Evolutionary conservation across 2,329 filamentous ascomycete genomes (phyloP).

Genomic region (Phoma sp.): DNA sequence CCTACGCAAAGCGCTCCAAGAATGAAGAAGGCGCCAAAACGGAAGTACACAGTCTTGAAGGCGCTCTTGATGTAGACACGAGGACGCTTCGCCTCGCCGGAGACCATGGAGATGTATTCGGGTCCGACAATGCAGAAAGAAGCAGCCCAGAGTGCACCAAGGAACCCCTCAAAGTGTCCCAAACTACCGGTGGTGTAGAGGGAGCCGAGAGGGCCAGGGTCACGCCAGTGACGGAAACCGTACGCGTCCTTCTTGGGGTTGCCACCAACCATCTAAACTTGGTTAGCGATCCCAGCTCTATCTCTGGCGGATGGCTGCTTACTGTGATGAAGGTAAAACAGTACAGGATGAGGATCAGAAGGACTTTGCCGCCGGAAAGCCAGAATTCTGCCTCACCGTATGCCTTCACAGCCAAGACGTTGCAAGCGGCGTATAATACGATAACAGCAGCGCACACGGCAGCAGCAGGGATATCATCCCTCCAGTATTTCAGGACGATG

Average conservation of each 20-base stretch:
- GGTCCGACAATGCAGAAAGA: constrained; percentile 57
- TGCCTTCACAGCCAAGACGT: constrained; percentile 53
- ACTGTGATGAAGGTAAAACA: constrained; percentile 54
- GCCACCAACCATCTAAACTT: constrained; percentile 48
- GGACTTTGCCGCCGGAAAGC: constrained; percentile 54
- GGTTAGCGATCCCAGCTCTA: background rate
- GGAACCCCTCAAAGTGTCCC: constrained; percentile 47
- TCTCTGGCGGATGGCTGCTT: background rate
- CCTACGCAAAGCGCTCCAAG: constrained; percentile 54
- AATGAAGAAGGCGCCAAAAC: constrained; percentile 57
- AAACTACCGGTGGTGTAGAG: constrained; percentile 32
- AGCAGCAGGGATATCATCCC: constrained; percentile 52
- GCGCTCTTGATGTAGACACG: constrained; percentile 55
- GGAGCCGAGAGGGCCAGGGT: constrained; percentile 44
- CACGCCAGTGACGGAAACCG: constrained; percentile 55
- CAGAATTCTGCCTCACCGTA: constrained; percentile 56
- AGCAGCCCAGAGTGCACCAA: constrained; percentile 50
- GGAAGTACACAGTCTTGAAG: constrained; percentile 57
- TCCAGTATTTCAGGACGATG: constrained; percentile 51
- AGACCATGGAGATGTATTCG: constrained; percentile 58
- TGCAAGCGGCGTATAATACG: constrained; percentile 53
- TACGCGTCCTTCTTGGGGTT: constrained; percentile 52
- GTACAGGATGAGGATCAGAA: constrained; percentile 55
- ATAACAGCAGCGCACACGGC: constrained; percentile 52
- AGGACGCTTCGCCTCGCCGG: constrained; percentile 55